Evolutionary conservation across 2,329 filamentous ascomycete species (phyloP), one percentile per base, ranked within the genome.

Genomic region (Fusarium zealandicum): DNA sequence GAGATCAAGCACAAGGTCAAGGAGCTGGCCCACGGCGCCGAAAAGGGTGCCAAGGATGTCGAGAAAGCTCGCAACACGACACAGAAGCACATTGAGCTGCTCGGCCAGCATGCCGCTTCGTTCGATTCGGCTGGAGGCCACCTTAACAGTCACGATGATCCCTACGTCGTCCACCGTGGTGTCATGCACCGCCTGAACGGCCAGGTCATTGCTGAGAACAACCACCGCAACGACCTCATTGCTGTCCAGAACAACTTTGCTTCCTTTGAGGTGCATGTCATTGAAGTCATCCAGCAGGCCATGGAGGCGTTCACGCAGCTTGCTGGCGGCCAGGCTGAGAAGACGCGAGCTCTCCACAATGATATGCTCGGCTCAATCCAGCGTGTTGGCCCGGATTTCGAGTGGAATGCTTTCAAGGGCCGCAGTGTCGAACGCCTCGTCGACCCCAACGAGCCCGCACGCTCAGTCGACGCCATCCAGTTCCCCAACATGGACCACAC

Each of bases 1-100:
- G 95, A 98, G 74, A 95, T 99, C 80, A 99, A 98, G 83, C 87
- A 90, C 78, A 98, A 98, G 80, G 82, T 85, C 60, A 98, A 98
- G 80, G 93, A 97, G 76, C 83, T 99, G 42, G 82, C 84, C 36
- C 82, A 86, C 57, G 93, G 93, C 8, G 91, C 90, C 17, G 84
- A 87, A 57, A 96, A 96, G 80, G 85, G 88, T 13, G 86, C 90
- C 63, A 99, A 98, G 78, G 86, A 91, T 43, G 92, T 99, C 17
- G 92, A 96, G 58, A 97, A 96, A 79, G 87, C 91, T 8, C 90
- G 93, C 56, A 86, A 87, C 66, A 79, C 78, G 6, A 97, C 93
- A 0, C 93, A 99, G 78, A 97, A 96, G 79, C 92, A 97, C 65
- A 96, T 99, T 59, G 93, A 99, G 77, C 83, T 96, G 18, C 86